These are phyloP conservation scores for Trichothecium sympodiale DNA, from an alignment of 2,329 filamentous ascomycete genomes.

Conservation along the genomic window DNA sequence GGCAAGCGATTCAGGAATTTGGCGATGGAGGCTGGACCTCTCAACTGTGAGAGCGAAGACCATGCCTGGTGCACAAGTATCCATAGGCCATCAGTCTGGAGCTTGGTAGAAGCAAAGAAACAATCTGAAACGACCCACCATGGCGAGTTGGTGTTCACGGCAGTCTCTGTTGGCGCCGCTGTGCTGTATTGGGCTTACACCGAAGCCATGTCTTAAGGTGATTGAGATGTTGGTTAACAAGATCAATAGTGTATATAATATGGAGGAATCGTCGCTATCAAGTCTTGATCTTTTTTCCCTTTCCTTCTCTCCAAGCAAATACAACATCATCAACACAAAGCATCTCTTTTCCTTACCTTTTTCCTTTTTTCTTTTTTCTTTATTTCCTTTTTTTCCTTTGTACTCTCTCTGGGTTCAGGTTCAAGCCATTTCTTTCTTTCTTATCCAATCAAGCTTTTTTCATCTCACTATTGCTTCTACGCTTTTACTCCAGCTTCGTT, in stretches of 20 bases:
- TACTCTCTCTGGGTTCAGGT: constrained; percentile 13
- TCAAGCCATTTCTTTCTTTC: not conserved
- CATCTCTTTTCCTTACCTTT: constrained; percentile 8
- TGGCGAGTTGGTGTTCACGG: too few relatives aligned
- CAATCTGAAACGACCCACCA: too few relatives aligned
- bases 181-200: too few relatives aligned
- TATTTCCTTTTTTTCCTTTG: constrained; percentile 15
- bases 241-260: not conserved
- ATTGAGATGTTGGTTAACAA: too few relatives aligned
- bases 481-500: not conserved
- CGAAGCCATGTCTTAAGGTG: too few relatives aligned
- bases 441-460: not conserved
- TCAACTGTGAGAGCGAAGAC: too few relatives aligned
- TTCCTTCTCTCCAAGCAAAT: constrained; percentile 10
- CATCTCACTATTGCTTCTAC: not conserved
- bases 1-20: not conserved
- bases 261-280: not conserved
- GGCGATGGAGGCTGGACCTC: not conserved
- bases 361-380: constrained; percentile 12
- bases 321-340: constrained; percentile 7
- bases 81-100: too few relatives aligned
- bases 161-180: too few relatives aligned
- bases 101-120: too few relatives aligned
- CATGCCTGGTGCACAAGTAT: too few relatives aligned
- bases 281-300: constrained; percentile 5